Evolutionary conservation across 1,284 basidiomycete species (phyloP).

Genomic region (Ceraceosorus guamensis): DNA sequence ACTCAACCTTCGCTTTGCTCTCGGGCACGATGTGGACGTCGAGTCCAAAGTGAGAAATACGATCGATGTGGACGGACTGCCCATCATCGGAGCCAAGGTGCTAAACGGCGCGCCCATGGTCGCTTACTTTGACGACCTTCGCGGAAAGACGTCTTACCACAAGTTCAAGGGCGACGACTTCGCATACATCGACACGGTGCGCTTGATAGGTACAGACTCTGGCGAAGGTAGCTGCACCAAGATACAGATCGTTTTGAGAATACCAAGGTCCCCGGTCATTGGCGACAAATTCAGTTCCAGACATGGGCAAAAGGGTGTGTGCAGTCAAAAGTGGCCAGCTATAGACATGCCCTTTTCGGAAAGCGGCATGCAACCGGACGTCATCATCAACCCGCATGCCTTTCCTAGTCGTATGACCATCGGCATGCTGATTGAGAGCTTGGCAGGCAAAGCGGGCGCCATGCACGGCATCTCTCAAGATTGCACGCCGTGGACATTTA

Average conservation of each 20-base stretch:
- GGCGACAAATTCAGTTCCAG: slow-evolving; percentile 99
- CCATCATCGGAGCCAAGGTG: slow-evolving; percentile 66
- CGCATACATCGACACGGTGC: slow-evolving; percentile 84
- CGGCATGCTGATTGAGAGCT: slow-evolving; percentile 98
- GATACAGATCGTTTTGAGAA: slow-evolving; percentile 84
- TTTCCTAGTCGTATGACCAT: slow-evolving; percentile 99
- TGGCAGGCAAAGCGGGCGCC: slow-evolving; percentile 96
- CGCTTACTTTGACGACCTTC: slow-evolving; percentile 81
- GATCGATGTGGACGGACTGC: slow-evolving; percentile 78
- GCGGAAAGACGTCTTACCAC: slow-evolving; percentile 72
- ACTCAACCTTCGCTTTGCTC: slow-evolving; percentile 63
- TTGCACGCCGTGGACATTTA: slow-evolving; percentile 73
- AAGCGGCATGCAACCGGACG: slow-evolving; percentile 96
- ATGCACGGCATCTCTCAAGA: slow-evolving; percentile 98
- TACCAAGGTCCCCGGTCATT: slow-evolving; percentile 91
- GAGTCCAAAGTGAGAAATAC: slow-evolving; percentile 52
- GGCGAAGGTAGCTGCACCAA: slow-evolving; percentile 85
- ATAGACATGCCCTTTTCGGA: slow-evolving; percentile 99
- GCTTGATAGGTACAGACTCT: slow-evolving; percentile 77
- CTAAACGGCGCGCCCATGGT: slow-evolving; percentile 64
- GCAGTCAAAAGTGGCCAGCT: slow-evolving; percentile 90
- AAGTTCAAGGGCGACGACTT: slow-evolving; percentile 97
- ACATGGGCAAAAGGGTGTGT: slow-evolving; percentile 99
- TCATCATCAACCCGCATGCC: slow-evolving; percentile 99
- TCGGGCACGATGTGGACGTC: slow-evolving; percentile 55